A percentile compares a stretch with the other conserved stretches of the same genome.
phyloP scores from a whole-genome alignment of 2,329 filamentous ascomycete species.

The Exophiala bonariae region DNA sequence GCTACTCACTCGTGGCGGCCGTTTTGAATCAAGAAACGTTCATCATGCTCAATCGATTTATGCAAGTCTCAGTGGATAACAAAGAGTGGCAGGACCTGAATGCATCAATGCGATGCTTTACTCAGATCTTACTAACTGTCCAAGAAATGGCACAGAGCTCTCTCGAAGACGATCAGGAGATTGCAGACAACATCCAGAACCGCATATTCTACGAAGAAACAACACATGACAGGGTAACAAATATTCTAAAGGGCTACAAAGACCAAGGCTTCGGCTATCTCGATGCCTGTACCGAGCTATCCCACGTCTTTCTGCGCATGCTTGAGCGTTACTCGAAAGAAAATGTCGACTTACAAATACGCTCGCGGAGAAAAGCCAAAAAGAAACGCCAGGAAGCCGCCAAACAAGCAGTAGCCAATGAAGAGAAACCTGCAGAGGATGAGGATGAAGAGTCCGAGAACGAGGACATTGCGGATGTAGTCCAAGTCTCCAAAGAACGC shows the following conservation, averaged over 20 bases:
- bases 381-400: conserved; percentile 69
- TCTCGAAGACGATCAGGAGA: conserved; percentile 92
- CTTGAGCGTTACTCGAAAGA: conserved; percentile 92
- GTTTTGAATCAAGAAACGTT: conserved; percentile 96
- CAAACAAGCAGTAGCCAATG: conserved; percentile 30
- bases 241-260: conserved; percentile 81
- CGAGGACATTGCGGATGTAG: conserved; percentile 72
- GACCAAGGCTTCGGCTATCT: conserved; percentile 93
- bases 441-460: conserved; percentile 64
- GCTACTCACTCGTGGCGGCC: conserved; percentile 81
- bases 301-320: conserved; percentile 88
- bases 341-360: conserved; percentile 89
- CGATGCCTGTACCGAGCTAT: conserved; percentile 85
- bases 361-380: conserved; percentile 72
- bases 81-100: conserved; percentile 87
- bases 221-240: conserved; percentile 83
- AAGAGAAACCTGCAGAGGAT: conserved; percentile 38
- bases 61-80: conserved; percentile 75
- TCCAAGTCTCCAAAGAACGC: conserved; percentile 73
- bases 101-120: conserved; percentile 89
- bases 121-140: conserved; percentile 86
- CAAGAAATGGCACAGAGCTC: conserved; percentile 86
- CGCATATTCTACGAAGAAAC: conserved; percentile 98
- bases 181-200: conserved; percentile 94
- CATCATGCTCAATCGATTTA: conserved; percentile 77